A percentile compares a stretch with the other conserved stretches of the same genome.
Conservation (phyloP, 495 filamentous ascomycete species). For the Durotheca rogersii region DNA sequence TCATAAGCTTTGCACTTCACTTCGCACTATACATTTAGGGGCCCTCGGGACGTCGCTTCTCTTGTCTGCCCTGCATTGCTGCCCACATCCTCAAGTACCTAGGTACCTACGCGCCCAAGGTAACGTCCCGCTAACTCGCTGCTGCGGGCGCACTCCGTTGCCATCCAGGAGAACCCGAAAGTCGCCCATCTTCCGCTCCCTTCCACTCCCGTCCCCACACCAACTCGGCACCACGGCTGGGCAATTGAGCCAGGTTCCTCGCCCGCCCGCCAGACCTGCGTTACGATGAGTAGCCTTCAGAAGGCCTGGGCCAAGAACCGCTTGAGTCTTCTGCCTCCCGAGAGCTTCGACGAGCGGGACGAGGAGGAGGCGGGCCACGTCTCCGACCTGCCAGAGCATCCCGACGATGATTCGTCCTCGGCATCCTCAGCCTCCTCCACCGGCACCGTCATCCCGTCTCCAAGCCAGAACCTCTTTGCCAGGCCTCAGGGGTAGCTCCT, state of each 20-base stretch:
- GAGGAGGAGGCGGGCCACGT: slow-evolving; percentile 52
- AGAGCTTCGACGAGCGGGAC: slow-evolving; percentile 51
- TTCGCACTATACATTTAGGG: too few species aligned
- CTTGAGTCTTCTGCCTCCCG: slow-evolving; percentile 62
- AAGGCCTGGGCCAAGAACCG: slow-evolving; percentile 80
- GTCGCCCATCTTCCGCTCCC: slow-evolving; percentile 1
- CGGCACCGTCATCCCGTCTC: slow-evolving; percentile 81
- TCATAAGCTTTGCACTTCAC: too few species aligned
- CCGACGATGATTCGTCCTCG: slow-evolving; percentile 73
- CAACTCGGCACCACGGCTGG: slow-evolving; percentile 5
- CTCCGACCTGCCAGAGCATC: slow-evolving; percentile 40
- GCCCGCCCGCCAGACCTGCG: not conserved
- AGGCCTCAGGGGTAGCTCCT: slow-evolving; percentile 60
- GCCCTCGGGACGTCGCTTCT: too few species aligned
- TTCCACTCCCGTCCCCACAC: too few species aligned
- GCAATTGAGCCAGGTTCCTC: not conserved
- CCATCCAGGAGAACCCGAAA: too few species aligned
- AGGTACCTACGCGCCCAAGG: too few species aligned
- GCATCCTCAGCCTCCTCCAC: slow-evolving; percentile 81
- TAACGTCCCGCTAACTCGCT: too few species aligned
- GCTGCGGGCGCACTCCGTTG: too few species aligned
- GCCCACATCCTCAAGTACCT: too few species aligned
- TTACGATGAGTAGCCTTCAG: slow-evolving; percentile 82
- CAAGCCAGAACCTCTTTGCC: slow-evolving; percentile 70
- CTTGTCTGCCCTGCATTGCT: too few species aligned